Percentiles rank a stretch among this genome's conserved stretches.
Evolutionary conservation across 2,329 filamentous ascomycete species (phyloP).

Genomic region (Dendryphion nanum): DNA sequence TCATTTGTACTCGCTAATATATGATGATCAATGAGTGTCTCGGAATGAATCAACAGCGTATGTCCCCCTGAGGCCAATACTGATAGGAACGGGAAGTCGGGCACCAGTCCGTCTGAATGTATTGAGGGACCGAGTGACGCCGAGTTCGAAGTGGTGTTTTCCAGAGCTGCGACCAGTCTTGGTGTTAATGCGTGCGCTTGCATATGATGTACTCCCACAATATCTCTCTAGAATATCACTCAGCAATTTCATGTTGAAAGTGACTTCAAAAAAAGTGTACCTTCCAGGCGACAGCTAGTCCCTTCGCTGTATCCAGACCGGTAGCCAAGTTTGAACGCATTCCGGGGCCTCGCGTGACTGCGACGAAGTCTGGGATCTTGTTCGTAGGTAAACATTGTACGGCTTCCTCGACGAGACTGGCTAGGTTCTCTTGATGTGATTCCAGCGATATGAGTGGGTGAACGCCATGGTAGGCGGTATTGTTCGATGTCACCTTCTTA

Average conservation of each 20-base stretch:
- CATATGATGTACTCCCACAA: constrained; percentile 94
- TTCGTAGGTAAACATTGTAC: constrained; percentile 55
- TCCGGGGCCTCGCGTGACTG: constrained; percentile 85
- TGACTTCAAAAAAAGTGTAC: constrained; percentile 17
- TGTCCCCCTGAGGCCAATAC: constrained; percentile 91
- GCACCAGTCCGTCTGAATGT: too few relatives aligned
- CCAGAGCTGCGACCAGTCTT: constrained; percentile 67
- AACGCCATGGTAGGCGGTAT: constrained; percentile 71
- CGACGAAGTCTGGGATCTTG: constrained; percentile 73
- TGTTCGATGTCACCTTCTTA: constrained; percentile 77
- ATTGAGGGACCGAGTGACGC: too few relatives aligned
- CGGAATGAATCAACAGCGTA: constrained; percentile 78
- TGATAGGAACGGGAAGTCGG: constrained; percentile 79
- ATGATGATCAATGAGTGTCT: constrained; percentile 64
- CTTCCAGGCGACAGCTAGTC: constrained; percentile 77
- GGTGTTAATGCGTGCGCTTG: constrained; percentile 92
- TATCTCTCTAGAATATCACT: constrained; percentile 54
- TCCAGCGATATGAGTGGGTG: constrained; percentile 73
- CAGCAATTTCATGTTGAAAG: too few relatives aligned
- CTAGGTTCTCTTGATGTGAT: constrained; percentile 72
- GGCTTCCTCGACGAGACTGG: constrained; percentile 65
- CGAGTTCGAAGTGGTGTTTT: too few relatives aligned
- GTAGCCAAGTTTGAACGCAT: constrained; percentile 77
- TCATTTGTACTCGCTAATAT: constrained; percentile 74
- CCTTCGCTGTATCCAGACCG: constrained; percentile 83